Conservation (phyloP, 805 yeast species). For the Candida michaelii region DNA sequence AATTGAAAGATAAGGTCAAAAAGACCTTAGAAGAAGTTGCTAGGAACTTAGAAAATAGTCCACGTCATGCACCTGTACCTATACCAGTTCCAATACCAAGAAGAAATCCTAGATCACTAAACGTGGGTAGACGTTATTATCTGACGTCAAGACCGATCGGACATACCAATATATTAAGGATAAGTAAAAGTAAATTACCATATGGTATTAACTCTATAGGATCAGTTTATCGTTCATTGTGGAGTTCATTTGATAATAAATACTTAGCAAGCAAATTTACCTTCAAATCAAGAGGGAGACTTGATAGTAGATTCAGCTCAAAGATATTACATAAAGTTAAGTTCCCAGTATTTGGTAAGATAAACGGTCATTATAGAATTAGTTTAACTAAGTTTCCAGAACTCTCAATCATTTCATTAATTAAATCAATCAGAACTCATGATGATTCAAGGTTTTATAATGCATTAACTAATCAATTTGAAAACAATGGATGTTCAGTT, state of each 20-base stretch:
- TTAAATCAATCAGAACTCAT: constrained; percentile 2
- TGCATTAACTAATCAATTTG: constrained; percentile 8
- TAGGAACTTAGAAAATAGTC: constrained; percentile 10
- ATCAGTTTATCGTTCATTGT: not conserved
- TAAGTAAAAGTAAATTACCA: not conserved
- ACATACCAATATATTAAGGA: not conserved
- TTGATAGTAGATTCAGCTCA: constrained; percentile 1
- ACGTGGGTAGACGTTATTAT: constrained; percentile 5
- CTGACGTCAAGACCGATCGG: constrained; percentile 7
- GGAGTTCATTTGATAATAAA: constrained; percentile 1
- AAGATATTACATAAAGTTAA: not conserved
- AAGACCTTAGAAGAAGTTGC: constrained; percentile 14
- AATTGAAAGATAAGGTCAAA: constrained; percentile 14
- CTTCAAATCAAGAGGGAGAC: not conserved
- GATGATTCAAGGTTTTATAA: constrained; percentile 13
- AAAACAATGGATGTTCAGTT: constrained; percentile 11
- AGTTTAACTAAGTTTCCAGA: not conserved
- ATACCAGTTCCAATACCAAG: constrained; percentile 8
- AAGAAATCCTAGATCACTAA: not conserved
- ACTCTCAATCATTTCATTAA: constrained; percentile 4
- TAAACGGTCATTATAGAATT: constrained; percentile 6
- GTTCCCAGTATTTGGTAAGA: constrained; percentile 5
- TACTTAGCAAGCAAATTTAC: not conserved
- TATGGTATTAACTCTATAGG: constrained; percentile 1
- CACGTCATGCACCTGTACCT: constrained; percentile 11